Base-by-base conservation (phyloP, 2,329 filamentous ascomycete species). In the Fusarium sp. region DNA sequence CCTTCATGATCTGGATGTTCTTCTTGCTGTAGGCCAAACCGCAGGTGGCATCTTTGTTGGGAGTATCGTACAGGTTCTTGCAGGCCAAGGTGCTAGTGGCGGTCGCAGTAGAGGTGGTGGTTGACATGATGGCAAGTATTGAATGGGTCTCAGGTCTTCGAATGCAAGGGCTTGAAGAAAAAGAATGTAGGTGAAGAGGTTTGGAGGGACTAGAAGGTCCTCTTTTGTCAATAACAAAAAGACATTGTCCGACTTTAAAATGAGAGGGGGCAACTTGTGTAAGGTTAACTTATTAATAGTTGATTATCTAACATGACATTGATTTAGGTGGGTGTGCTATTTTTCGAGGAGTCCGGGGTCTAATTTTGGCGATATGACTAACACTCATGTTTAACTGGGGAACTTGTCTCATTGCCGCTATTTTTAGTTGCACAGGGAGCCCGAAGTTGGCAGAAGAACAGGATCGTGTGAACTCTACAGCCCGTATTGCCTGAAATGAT, bases 11-110 rank as follows among this genome's bases (percentile, higher is more conserved):
- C 41, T 83, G 80, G 57, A 84, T 82, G 80, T 84, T 81, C 73
- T 86, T 85, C 7, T 81, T 80, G 69, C 77, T 79, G 57, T 80
- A 79, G 16, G 83, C 77, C 50, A 86, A 80, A 3, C 81, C 87
- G 78, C 87, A 88, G 41, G 83, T 83, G 10, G 82, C 78, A 67
- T 88, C 86, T 11, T 75, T 73, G 18, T 80, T 79, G 5, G 87
- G 87, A 54, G 85, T 83, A 60, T 84, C 74, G 79, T 83, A 88
- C 64, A 84, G 74, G 59, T 66, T 69, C 34, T 25, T 59, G 63
- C 71, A 71, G 30, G 56, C 37, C 39, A 66, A 4, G 20, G 57
- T 41, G 10, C 45, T 27, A 2, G 66, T 34, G 27, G 66, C 30
- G 45, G 60, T 52, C 34, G 58, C 64, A 34, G 35, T 23, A 37